Percentiles rank a stretch among this genome's conserved stretches.
phyloP scores from a whole-genome alignment of 2,329 filamentous ascomycete species.

The Curvularia eragrostidis region DNA sequence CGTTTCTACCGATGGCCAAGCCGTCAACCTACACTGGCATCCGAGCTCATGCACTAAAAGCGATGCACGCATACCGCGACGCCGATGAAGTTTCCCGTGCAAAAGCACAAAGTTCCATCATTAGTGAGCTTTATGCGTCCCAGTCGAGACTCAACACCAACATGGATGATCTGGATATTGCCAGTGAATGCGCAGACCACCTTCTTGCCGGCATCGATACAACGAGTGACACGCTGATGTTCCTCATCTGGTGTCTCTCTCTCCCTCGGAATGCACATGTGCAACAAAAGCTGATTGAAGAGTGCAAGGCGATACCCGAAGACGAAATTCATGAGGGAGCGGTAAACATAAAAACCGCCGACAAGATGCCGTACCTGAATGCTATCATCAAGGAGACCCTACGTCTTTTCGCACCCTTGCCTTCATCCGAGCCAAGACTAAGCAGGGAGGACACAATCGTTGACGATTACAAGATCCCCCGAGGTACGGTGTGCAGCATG shows the following conservation, averaged over 20 bases:
- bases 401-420: conserved; percentile 59
- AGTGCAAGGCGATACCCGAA: conserved; percentile 46
- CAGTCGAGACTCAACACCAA: conserved; percentile 13
- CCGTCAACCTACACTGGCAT: conserved; percentile 61
- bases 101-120: conserved; percentile 10
- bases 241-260: conserved; percentile 19
- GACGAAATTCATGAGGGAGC: conserved; percentile 23
- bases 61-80: conserved; percentile 34
- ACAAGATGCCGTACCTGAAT: conserved; percentile 55
- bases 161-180: conserved; percentile 56
- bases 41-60: conserved; percentile 52
- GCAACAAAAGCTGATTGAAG: conserved; percentile 56
- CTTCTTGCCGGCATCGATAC: conserved; percentile 61
- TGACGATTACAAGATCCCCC: conserved; percentile 46
- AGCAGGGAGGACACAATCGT: conserved; percentile 47
- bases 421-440: conserved; percentile 59
- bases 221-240: conserved; percentile 60
- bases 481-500: conserved; percentile 49
- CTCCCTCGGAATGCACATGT: conserved; percentile 53
- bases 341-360: conserved; percentile 43
- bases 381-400: conserved; percentile 61
- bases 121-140: conserved; percentile 14
- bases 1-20: conserved; percentile 58
- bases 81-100: conserved; percentile 1
- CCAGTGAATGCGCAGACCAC: conserved; percentile 62